Evolutionary conservation across 2,329 filamentous ascomycete genomes (phyloP), one percentile per base, ranked within the genome.

Genomic region (Pseudomassariella vexata): DNA sequence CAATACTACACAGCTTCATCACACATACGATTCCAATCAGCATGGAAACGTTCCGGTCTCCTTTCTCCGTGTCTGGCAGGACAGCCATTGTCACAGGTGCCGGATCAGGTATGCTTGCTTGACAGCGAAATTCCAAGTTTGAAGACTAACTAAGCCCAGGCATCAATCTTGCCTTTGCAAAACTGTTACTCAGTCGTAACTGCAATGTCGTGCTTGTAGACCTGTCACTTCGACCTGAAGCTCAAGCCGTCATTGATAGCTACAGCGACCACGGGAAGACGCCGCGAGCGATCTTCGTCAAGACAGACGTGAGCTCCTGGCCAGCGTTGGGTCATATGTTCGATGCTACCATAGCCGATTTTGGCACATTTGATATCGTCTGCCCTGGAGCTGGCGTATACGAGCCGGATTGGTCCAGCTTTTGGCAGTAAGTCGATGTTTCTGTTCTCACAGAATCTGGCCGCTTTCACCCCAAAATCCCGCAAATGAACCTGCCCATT

Each of bases 31-130:
- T 31, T 19, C 9, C 20, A 63, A 68, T 47, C 68, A 57, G 47
- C 41, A 66, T 23, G 45, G 63, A 22, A 15, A n/a, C 19, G 5
- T 15, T 24, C 14, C 39, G 59, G 2, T 11, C 45, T 17, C 39
- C 43, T 19, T 58, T 45, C 21, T 45, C 38, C 9, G 44, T 52
- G 7, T 33, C 39, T 31, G 62, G 60, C 30, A 67, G 63, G 45
- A 63, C 66, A 9, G 70, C 70, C 9, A 68, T 75, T 28, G 55
- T 75, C 19, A 75, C 70, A 9, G 70, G 70, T 19, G 70, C 66
- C 23, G 70, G 70, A 17, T 73, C 68, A 28, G 70, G 69, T 65
- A 49, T 38, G 51, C 18, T 22, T 9, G 12, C 9, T 9, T 16
- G 6, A 12, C 12, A 36, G 14, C 10, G 9, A 30, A 24, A 19